A percentile compares a stretch with the other conserved stretches of the same genome.
phyloP scores from a whole-genome alignment of 495 filamentous ascomycete species.

The Trichoderma parareesei region DNA sequence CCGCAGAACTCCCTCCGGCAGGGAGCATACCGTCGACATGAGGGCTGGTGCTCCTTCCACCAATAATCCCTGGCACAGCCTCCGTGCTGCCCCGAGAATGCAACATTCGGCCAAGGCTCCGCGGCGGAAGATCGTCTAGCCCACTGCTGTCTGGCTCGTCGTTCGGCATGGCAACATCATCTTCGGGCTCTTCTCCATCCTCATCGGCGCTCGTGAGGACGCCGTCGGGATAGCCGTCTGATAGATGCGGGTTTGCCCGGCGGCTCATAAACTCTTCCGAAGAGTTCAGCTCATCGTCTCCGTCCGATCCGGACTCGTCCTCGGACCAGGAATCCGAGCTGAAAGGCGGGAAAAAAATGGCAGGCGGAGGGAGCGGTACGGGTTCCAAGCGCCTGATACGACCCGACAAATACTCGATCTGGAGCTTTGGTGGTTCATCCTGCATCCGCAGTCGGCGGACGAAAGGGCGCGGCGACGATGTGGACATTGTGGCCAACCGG shows the following conservation, averaged over 20 bases:
- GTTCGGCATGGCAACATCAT: conserved; percentile 3
- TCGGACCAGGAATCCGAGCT: conserved; percentile 23
- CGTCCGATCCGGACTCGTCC: conserved; percentile 27
- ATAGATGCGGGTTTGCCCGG: conserved; percentile 24
- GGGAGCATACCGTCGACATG: conserved; percentile 11
- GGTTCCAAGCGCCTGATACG: conserved; percentile 28
- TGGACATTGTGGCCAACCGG: conserved; percentile 30
- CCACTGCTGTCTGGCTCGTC: background rate
- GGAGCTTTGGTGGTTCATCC: conserved; percentile 13
- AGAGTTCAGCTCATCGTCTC: conserved; percentile 15
- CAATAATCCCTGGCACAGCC: conserved; percentile 7
- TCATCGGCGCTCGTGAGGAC: conserved; percentile 16
- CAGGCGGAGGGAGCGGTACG: conserved; percentile 35
- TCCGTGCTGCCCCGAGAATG: conserved; percentile 4
- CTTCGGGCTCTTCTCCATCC: conserved; percentile 21
- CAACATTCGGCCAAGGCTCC: background rate
- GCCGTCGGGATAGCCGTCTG: conserved; percentile 17
- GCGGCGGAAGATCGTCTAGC: conserved; percentile 16
- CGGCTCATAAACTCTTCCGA: conserved; percentile 21
- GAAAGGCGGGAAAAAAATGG: conserved; percentile 30
- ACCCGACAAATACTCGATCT: conserved; percentile 30
- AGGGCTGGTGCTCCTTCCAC: conserved; percentile 9
- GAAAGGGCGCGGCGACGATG: conserved; percentile 23
- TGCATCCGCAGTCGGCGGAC: background rate
- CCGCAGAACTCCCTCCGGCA: conserved; percentile 33